Base-by-base conservation (phyloP, 2,329 filamentous ascomycete genomes). In the Microsporum audouinii region DNA sequence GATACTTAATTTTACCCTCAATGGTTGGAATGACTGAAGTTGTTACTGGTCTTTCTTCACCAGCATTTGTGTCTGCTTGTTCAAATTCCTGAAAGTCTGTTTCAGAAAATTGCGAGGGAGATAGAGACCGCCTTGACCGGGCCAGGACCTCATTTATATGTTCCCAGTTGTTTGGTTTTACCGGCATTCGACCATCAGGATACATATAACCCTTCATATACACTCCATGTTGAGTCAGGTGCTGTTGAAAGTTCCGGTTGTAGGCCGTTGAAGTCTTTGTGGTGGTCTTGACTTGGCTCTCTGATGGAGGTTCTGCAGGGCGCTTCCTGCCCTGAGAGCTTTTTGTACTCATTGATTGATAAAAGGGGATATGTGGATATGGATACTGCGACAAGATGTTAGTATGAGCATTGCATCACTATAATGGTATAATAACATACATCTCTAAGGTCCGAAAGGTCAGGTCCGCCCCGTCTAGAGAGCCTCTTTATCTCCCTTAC, bases 11-110 rank as follows among this genome's bases (percentile, higher is more conserved):
- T 47, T 41, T 65, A 57, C 57, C 60, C n/a, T 59, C 61, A 47
- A 62, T 60, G 29, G 68, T 65, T 10, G 73, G 71, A 34, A 78
- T 62, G 1, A 76, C 66, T 57, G 67, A 62, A 38, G 62, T 63
- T 41, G 68, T 64, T 5, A 76, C 69, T 41, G 71, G 68, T 49
- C 71, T 69, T 36, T 78, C 72, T 57, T 73, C 71, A 8, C 8
- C 10, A 12, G 14, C 27, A 14, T 14, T 27, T 7, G 5, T 1
- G 31, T 49, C 45, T 49, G 29, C 27, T 14, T n/a, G 23, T 5
- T 29, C 27, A 31, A 49, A 49, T n/a, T 14, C 27, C 7, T 29
- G 23, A 49, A 49, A 49, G 23, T 29, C 27, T 12, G 29, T 23
- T 12, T 49, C 23, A 3, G 45, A 14, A 12, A 49, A 49, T 10